Evolutionary conservation across 306 rosid genomes (phyloP).

Genomic region (Leucaena leucocephala): DNA sequence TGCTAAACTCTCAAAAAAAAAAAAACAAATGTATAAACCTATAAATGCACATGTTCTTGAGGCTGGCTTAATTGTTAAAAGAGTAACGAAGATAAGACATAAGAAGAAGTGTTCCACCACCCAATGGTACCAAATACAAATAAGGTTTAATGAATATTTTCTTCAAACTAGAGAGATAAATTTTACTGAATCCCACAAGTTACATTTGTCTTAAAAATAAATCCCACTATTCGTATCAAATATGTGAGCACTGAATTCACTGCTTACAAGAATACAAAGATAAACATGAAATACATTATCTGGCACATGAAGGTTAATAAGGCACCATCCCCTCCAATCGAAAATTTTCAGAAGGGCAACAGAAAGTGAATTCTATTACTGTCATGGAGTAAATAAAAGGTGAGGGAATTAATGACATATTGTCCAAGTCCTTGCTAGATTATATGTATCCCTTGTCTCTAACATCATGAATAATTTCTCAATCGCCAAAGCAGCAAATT

Average conservation of each 20-base stretch:
- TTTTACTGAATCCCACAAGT: background rate
- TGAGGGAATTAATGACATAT: background rate
- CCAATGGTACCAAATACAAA: background rate
- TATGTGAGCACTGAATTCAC: background rate
- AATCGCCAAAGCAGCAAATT: background rate
- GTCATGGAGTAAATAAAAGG: background rate
- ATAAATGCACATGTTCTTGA: background rate
- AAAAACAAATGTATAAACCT: background rate
- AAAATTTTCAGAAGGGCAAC: background rate
- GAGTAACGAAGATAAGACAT: background rate
- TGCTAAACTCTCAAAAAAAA: background rate
- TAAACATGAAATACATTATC: slow-evolving; percentile 1
- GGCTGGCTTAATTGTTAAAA: background rate
- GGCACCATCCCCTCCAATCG: background rate
- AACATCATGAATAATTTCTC: background rate
- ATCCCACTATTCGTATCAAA: background rate
- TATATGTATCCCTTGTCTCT: background rate
- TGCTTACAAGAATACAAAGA: background rate
- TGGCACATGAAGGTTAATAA: background rate
- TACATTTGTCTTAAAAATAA: background rate
- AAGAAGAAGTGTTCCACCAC: background rate
- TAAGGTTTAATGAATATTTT: background rate
- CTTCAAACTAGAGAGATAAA: background rate
- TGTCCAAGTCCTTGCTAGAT: background rate
- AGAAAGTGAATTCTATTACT: background rate